phyloP scores from a whole-genome alignment of 176 grass and related monocot genomes.

The Dendrocalamus sinicus region DNA sequence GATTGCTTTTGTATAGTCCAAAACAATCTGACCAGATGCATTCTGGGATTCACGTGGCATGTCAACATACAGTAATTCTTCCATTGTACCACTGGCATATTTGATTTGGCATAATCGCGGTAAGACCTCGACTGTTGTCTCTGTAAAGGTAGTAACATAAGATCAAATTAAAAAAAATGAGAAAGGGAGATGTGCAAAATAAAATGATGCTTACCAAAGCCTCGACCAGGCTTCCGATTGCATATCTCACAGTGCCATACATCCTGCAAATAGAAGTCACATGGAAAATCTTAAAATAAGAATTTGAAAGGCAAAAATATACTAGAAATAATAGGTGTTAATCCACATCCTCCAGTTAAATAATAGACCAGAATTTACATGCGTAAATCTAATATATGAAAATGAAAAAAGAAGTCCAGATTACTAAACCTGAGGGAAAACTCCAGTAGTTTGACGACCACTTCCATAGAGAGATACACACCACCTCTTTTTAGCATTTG shows the following conservation, averaged over 20 bases:
- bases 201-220: constrained; percentile 82
- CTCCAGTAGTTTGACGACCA: constrained; percentile 96
- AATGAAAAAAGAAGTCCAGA: not conserved
- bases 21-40: constrained; percentile 83
- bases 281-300: constrained; percentile 16
- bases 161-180: constrained; percentile 23
- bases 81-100: constrained; percentile 92
- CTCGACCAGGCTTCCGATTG: constrained; percentile 91
- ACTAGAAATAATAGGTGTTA: not conserved
- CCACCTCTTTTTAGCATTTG: constrained; percentile 98
- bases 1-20: constrained; percentile 95
- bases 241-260: constrained; percentile 99
- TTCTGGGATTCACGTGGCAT: constrained; percentile 96
- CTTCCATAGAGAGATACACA: constrained; percentile 98
- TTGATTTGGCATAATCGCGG: constrained; percentile 97
- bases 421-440: constrained; percentile 91
- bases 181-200: not conserved
- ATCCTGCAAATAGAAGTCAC: constrained; percentile 57
- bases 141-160: constrained; percentile 49
- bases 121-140: constrained; percentile 96
- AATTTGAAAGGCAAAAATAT: constrained; percentile 26
- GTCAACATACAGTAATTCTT: constrained; percentile 94
- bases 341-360: not conserved
- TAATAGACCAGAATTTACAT: constrained; percentile 8
- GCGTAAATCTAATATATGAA: constrained; percentile 16